Evolutionary conservation across 768 basidiomycete genomes (phyloP), one percentile per base, ranked within the genome.

Genomic region (Asterophora lycoperdoides): DNA sequence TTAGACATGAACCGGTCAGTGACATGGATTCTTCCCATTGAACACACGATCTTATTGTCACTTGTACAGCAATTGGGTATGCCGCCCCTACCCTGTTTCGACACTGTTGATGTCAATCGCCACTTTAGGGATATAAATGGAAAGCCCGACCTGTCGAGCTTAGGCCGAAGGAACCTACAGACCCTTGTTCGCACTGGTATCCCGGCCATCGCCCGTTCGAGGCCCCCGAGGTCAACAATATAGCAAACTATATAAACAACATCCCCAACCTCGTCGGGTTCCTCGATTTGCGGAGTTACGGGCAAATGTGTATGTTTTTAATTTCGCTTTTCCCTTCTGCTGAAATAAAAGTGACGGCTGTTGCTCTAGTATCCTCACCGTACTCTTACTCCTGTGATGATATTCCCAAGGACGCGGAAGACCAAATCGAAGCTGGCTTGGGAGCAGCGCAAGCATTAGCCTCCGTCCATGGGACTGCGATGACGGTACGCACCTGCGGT

Each of bases 221-320:
- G 60, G 77, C 89, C 0, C 77, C 80, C 1, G 90, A 93, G 63
- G 81, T 83, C 14, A 81, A 81, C 64, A 85, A 80, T 51, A 76
- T 93, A 49, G 83, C 84, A 3, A 81, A 84, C 57, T 89, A 80
- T 62, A 68, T 89, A 46, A 69, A 70, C 15, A 71, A 71, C 6
- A 65, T 79, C 9, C 70, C 77, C 6, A 71, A 74, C 52, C 67
- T 89, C 13, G 70, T 76, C 15, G 83, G 74, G 1, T 92, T 89
- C 64, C 49, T 91, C 28, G 89, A 92, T 65, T 61, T 91, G 43
- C 73, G 91, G 54, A 86, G 83, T 56, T 93, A 89, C 58, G 89
- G 89, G 0, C 89, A 92, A 61, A 84, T 90, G 76, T 62, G 87
- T 90, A 57, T 49, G 86, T 74, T 1, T 5, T 8, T 14, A 5